Conservation (phyloP, 164 flowering plant genomes). For the Nelumbo lutea region DNA sequence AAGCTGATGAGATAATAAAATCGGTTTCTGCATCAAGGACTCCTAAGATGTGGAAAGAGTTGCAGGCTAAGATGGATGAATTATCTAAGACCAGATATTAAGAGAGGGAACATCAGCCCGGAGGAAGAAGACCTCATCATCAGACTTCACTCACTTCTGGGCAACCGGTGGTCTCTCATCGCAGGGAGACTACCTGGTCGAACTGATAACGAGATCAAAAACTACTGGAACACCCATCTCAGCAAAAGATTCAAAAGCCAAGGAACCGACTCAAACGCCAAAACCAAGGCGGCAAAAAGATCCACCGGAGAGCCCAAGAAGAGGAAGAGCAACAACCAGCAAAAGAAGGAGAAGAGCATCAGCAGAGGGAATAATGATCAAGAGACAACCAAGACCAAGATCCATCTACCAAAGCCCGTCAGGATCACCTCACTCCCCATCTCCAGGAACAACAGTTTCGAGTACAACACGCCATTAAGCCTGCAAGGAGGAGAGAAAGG, state of each 20-base stretch:
- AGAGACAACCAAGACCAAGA: conserved; percentile 2
- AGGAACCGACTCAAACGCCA: conserved; percentile 32
- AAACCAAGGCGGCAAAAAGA: conserved; percentile 17
- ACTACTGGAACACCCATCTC: conserved; percentile 67
- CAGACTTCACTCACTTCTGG: conserved; percentile 48
- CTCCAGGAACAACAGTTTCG: conserved; percentile 8
- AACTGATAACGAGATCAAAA: conserved; percentile 79
- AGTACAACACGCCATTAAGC: neutral
- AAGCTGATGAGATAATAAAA: neutral
- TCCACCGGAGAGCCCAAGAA: conserved; percentile 7
- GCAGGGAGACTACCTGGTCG: conserved; percentile 68
- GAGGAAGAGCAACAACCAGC: conserved; percentile 12
- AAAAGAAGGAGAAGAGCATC: neutral
- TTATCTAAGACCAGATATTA: conserved; percentile 56
- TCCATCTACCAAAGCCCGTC: conserved; percentile 16
- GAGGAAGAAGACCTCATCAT: conserved; percentile 69
- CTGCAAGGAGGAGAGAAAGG: conserved; percentile 11
- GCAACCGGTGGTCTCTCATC: conserved; percentile 70
- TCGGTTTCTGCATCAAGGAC: conserved; percentile 24
- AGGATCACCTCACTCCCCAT: conserved; percentile 13
- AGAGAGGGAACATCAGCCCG: conserved; percentile 51
- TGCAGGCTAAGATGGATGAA: conserved; percentile 71
- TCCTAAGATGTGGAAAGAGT: conserved; percentile 65
- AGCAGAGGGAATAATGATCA: conserved; percentile 1
- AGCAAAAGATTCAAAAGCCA: conserved; percentile 35